phyloP scores from a whole-genome alignment of 805 yeast species.

The Pichia nakasei region DNA sequence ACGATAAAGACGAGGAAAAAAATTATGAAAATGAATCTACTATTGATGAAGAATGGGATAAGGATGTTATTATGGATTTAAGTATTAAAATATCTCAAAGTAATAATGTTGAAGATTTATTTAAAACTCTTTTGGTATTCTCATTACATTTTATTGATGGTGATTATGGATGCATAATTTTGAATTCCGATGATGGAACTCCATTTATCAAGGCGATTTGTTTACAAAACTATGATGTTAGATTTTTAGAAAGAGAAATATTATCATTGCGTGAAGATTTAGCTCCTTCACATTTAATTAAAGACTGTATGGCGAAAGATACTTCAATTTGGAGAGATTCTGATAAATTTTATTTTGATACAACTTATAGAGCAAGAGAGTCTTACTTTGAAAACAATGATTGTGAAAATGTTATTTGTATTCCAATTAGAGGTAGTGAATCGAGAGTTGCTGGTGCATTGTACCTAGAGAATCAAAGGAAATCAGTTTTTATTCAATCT shows the following conservation, averaged over 20 bases:
- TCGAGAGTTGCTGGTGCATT: slow-evolving; percentile 36
- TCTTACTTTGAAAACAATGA: slow-evolving; percentile 30
- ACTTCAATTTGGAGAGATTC: slow-evolving; percentile 29
- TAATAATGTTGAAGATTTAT: slow-evolving; percentile 30
- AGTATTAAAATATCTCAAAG: slow-evolving; percentile 44
- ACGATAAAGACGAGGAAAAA: neutral
- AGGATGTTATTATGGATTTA: slow-evolving; percentile 25
- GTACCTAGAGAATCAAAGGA: slow-evolving; percentile 32
- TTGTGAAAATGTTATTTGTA: slow-evolving; percentile 32
- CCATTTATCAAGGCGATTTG: slow-evolving; percentile 25
- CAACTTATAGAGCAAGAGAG: slow-evolving; percentile 29
- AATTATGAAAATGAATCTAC: neutral
- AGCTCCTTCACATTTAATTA: slow-evolving; percentile 34
- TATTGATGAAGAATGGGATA: slow-evolving; percentile 10
- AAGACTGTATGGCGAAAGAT: slow-evolving; percentile 32
- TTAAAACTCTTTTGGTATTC: slow-evolving; percentile 31
- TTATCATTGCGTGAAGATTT: slow-evolving; percentile 32
- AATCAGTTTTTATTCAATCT: slow-evolving; percentile 21
- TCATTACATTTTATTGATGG: slow-evolving; percentile 24
- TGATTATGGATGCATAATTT: slow-evolving; percentile 26
- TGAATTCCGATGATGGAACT: slow-evolving; percentile 22
- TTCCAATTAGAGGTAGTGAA: slow-evolving; percentile 35
- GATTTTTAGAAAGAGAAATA: slow-evolving; percentile 27
- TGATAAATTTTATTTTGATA: slow-evolving; percentile 28
- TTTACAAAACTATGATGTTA: slow-evolving; percentile 21